phyloP scores from a whole-genome alignment of 2,329 filamentous ascomycete genomes.

The Didymosphaeria variabile region DNA sequence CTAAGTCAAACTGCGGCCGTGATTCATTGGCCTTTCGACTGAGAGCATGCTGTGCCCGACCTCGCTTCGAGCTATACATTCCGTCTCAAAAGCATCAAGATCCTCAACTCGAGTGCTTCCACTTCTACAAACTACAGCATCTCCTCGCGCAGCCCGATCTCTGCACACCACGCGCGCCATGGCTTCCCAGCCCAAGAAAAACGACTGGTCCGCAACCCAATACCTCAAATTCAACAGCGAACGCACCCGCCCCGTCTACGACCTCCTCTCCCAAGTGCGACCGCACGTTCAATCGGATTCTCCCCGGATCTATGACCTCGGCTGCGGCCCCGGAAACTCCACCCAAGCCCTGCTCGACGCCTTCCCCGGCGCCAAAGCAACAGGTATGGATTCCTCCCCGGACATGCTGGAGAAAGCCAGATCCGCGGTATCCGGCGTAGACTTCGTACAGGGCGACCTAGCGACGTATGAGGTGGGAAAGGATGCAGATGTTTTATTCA shows the following conservation, averaged over 20 bases:
- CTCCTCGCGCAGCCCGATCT: slow-evolving; percentile 7
- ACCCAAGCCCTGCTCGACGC: slow-evolving; percentile 59
- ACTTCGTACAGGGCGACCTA: slow-evolving; percentile 61
- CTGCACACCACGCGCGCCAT: slow-evolving; percentile 3
- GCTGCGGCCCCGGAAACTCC: slow-evolving; percentile 69
- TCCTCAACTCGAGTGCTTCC: neutral
- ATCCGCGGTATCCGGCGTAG: slow-evolving; percentile 48
- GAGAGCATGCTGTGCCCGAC: neutral
- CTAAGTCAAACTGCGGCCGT: neutral
- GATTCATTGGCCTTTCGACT: neutral
- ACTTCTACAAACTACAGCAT: neutral
- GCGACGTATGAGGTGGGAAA: slow-evolving; percentile 47
- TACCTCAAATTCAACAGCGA: slow-evolving; percentile 66
- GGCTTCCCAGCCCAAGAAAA: slow-evolving; percentile 16
- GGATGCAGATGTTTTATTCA: slow-evolving; percentile 57
- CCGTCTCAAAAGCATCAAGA: neutral
- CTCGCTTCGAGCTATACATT: neutral
- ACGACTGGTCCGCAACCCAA: slow-evolving; percentile 65
- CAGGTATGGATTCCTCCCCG: slow-evolving; percentile 64
- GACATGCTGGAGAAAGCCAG: slow-evolving; percentile 65
- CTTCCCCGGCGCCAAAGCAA: slow-evolving; percentile 59
- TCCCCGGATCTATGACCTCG: slow-evolving; percentile 65
- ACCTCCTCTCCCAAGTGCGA: slow-evolving; percentile 61
- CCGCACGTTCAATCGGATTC: slow-evolving; percentile 35
- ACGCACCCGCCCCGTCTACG: slow-evolving; percentile 62